Conservation (phyloP, 2,329 filamentous ascomycete species). For the Penicillium sp. region DNA sequence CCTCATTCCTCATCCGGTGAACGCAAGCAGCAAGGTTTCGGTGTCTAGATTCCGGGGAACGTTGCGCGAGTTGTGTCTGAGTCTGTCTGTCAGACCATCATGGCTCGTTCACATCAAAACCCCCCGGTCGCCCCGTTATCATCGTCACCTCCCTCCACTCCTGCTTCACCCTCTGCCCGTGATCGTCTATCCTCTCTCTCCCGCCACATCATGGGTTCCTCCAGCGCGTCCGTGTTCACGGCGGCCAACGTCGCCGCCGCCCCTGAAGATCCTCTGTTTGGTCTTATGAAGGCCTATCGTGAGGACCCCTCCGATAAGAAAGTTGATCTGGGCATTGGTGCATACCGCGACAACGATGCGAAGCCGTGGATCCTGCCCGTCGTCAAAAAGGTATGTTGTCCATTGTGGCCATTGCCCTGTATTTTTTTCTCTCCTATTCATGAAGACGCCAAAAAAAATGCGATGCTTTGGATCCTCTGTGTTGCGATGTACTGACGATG, state of each 20-base stretch:
- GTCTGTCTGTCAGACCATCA: slow-evolving; percentile 12
- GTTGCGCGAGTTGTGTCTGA: slow-evolving; percentile 1
- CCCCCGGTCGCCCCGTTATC: no score
- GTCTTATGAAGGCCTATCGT: slow-evolving; percentile 81
- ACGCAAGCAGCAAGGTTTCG: slow-evolving; percentile 34
- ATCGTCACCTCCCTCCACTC: no score
- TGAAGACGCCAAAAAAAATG: no score
- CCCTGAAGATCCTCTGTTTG: slow-evolving; percentile 92
- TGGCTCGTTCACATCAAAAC: slow-evolving; percentile 21
- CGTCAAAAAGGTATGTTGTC: slow-evolving; percentile 75
- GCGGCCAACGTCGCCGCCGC: slow-evolving; percentile 78
- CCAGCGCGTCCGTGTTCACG: slow-evolving; percentile 65
- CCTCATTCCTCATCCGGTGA: slow-evolving; percentile 33
- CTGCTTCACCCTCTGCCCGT: slow-evolving; percentile 22
- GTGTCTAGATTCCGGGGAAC: slow-evolving; percentile 28
- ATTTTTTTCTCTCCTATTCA: neutral
- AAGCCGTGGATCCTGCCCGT: slow-evolving; percentile 98
- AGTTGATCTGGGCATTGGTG: slow-evolving; percentile 91
- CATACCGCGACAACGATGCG: slow-evolving; percentile 89
- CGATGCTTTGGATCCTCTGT: neutral
- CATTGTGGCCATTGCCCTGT: neutral
- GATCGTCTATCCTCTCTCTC: slow-evolving; percentile 36
- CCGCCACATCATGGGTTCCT: slow-evolving; percentile 64
- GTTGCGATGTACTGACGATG: slow-evolving; percentile 5
- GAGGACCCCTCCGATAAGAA: slow-evolving; percentile 75